Evolutionary conservation across 108 stramenopile genomes (phyloP).

Genomic region (Stephanodiscus minutulus): DNA sequence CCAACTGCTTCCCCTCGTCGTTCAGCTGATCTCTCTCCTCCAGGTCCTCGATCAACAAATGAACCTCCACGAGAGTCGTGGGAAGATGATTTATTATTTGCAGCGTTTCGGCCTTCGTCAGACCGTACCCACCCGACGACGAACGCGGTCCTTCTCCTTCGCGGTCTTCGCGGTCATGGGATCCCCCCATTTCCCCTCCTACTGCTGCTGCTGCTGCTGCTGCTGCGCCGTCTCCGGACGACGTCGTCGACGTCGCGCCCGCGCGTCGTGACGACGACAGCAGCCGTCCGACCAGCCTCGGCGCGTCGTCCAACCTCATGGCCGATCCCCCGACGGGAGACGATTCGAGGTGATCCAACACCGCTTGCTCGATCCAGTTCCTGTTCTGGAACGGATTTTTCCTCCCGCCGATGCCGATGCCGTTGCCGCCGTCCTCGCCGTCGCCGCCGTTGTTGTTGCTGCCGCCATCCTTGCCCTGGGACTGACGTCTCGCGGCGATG

Average conservation of each 20-base stretch:
- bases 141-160: conserved; percentile 6
- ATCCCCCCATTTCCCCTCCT: too few species aligned
- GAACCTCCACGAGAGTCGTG: conserved; percentile 75
- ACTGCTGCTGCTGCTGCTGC: neutral
- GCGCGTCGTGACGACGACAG: conserved; percentile 5
- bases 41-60: conserved; percentile 80
- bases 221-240: neutral
- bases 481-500: conserved; percentile 22
- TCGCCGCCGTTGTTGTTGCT: conserved; percentile 11
- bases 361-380: conserved; percentile 79
- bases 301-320: conserved; percentile 35
- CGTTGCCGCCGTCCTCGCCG: conserved; percentile 4
- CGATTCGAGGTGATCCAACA: conserved; percentile 61
- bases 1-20: conserved; percentile 61
- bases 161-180: conserved; percentile 2
- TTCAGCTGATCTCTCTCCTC: conserved; percentile 46
- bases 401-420: conserved; percentile 11
- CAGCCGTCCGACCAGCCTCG: conserved; percentile 39
- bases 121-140: conserved; percentile 43
- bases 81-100: conserved; percentile 86
- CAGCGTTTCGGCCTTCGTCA: conserved; percentile 79
- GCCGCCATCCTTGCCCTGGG: conserved; percentile 3
- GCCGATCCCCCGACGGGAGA: conserved; percentile 60
- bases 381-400: conserved; percentile 55
- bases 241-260: neutral